Conservation (phyloP, 1,284 basidiomycete genomes). For the Pseudozyma thailandica region DNA sequence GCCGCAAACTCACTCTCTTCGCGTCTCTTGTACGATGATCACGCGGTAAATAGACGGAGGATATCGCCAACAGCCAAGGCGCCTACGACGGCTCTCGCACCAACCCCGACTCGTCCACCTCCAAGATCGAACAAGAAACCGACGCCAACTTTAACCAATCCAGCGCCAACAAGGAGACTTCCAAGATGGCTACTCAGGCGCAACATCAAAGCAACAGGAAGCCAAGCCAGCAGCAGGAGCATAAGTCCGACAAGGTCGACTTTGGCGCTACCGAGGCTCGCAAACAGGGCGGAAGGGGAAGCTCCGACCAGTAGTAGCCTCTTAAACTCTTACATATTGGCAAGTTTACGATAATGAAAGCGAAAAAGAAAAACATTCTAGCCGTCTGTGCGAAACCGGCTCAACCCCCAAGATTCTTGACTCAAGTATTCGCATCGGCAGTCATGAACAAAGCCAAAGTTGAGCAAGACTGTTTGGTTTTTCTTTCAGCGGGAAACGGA, state of each 20-base stretch:
- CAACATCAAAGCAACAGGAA: conserved; percentile 6
- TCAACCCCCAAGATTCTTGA: background rate
- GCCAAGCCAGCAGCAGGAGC: conserved; percentile 23
- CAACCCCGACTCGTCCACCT: conserved; percentile 11
- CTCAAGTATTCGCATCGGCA: background rate
- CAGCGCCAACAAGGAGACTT: conserved; percentile 16
- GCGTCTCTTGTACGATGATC: background rate
- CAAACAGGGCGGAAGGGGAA: conserved; percentile 25
- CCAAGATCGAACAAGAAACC: conserved; percentile 27
- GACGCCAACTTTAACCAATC: conserved; percentile 13
- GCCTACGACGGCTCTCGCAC: conserved; percentile 31
- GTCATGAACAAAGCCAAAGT: background rate
- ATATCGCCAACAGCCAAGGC: conserved; percentile 31
- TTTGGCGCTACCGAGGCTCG: conserved; percentile 28
- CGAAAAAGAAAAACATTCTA: too few species aligned
- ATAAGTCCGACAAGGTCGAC: conserved; percentile 3
- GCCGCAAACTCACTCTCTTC: background rate
- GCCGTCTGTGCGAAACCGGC: background rate
- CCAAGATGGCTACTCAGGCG: conserved; percentile 11
- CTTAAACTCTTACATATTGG: too few species aligned
- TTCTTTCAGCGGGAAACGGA: background rate
- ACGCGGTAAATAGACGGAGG: conserved; percentile 31
- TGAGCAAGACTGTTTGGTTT: conserved; percentile 16
- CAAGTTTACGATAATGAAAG: too few species aligned
- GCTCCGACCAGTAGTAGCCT: background rate